Base-by-base conservation (phyloP, 371 early-diverging fungal species). In the Syncephalastrum sp. region DNA sequence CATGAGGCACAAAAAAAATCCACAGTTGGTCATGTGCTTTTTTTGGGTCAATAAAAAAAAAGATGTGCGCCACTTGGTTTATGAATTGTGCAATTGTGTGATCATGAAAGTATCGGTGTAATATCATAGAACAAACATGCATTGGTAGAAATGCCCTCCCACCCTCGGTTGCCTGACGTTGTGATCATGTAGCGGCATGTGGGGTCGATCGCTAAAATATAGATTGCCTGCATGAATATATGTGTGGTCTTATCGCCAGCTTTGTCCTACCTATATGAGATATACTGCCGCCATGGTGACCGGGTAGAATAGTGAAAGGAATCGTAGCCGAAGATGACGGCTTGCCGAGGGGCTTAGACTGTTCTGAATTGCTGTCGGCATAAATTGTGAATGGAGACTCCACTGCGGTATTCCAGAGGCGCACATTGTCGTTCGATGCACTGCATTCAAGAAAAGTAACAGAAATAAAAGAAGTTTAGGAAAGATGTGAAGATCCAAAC, bases 341-440 rank as follows among this genome's bases (percentile, higher is more conserved):
- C 2, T 57, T 60, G 7, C 44, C 50, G 29, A 61, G 59, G 7
- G 58, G 43, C 1, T 51, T 54, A 5, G 45, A 49, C 15, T 71
- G 68, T 21, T 55, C 50, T 29, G 38, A 33, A 33, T 33, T 33
- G 38, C 38, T 33, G 38, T 70, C 71, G 21, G 73, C 65, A 33
- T 63, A 57, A 27, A 75, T 69, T 2, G 69, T 74, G 50, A 71
- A 74, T 3, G 60, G 23, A 4, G 80, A 74, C 17, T 79, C 80
- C 12, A 65, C 47, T 3, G 69, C 57, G 7, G 74, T 75, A 58
- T 95, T 90, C 95, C 95, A 98, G 45, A 96, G 68, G 24, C 98
- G 85, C 49, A 98, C 81, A 61, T 94, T 97, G 64, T 98, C 98
- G 24, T 84, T 84, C 0, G 97, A 97, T 0, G 91, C 93, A 60